A percentile compares a stretch with the other conserved stretches of the same genome.
These are phyloP conservation scores for Fabrea salina DNA, from an alignment of 169 alveolate species.

Conservation along the genomic window DNA sequence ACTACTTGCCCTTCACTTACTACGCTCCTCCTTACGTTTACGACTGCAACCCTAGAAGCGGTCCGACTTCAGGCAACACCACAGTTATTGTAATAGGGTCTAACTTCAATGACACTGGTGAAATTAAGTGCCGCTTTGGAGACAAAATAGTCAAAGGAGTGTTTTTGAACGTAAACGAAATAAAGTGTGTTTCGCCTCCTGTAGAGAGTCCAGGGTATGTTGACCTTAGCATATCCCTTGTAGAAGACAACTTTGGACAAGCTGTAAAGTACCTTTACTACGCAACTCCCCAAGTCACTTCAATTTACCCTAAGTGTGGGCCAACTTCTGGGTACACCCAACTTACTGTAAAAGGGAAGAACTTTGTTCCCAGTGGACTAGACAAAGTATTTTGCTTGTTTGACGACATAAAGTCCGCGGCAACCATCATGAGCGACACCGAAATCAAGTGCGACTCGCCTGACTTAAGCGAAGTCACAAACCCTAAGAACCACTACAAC, in stretches of 20 bases:
- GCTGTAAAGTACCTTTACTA: slow-evolving; percentile 63
- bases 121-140: slow-evolving; percentile 65
- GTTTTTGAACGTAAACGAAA: slow-evolving; percentile 53
- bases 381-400: slow-evolving; percentile 65
- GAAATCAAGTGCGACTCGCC: slow-evolving; percentile 80
- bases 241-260: slow-evolving; percentile 67
- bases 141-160: slow-evolving; percentile 65
- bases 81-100: slow-evolving; percentile 66
- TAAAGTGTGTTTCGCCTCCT: slow-evolving; percentile 66
- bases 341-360: slow-evolving; percentile 74
- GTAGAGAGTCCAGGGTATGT: slow-evolving; percentile 69
- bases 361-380: slow-evolving; percentile 67
- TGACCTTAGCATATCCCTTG: slow-evolving; percentile 60
- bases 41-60: slow-evolving; percentile 65
- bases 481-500: slow-evolving; percentile 21
- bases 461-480: slow-evolving; percentile 40
- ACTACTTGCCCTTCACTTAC: slow-evolving; percentile 60
- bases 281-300: slow-evolving; percentile 59
- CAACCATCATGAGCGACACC: slow-evolving; percentile 68
- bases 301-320: slow-evolving; percentile 75
- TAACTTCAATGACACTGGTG: slow-evolving; percentile 69
- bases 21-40: slow-evolving; percentile 75
- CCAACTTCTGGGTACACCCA: slow-evolving; percentile 80
- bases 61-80: slow-evolving; percentile 76
- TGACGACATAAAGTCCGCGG: slow-evolving; percentile 55